phyloP scores from a whole-genome alignment of 192 early-diverging fungal genomes.

The Lobosporangium transversale region DNA sequence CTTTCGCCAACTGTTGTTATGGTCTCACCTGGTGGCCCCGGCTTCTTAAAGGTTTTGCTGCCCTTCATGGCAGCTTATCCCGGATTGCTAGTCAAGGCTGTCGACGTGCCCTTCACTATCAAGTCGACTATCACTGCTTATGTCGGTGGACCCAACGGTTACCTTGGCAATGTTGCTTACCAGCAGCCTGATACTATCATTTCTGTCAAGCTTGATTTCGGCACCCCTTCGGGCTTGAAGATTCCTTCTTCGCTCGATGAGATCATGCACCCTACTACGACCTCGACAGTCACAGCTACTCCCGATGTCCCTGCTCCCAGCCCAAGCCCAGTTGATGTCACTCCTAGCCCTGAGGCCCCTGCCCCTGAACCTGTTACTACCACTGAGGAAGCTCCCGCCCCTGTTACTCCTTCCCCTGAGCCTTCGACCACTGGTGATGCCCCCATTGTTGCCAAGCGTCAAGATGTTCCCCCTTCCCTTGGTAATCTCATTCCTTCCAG shows the following conservation, averaged over 20 bases:
- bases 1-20: slow-evolving; percentile 26
- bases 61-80: slow-evolving; percentile 31
- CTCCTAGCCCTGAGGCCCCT: neutral
- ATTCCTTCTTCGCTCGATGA: neutral
- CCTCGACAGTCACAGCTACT: neutral
- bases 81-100: slow-evolving; percentile 8
- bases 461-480: neutral
- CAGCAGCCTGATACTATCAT: slow-evolving; percentile 19
- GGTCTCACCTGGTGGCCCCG: slow-evolving; percentile 21
- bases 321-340: neutral
- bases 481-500: neutral
- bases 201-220: slow-evolving; percentile 9
- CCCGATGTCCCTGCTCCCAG: neutral
- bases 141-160: slow-evolving; percentile 31
- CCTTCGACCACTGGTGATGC: neutral
- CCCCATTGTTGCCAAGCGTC: slow-evolving; percentile 2
- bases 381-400: neutral
- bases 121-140: slow-evolving; percentile 17
- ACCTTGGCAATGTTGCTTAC: slow-evolving; percentile 36
- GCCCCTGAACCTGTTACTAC: neutral
- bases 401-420: neutral
- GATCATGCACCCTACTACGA: neutral
- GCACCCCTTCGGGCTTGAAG: neutral
- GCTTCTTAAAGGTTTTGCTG: slow-evolving; percentile 18
- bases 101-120: slow-evolving; percentile 30